phyloP scores from a whole-genome alignment of 257 asterid genomes.

The Solanum arcanum region DNA sequence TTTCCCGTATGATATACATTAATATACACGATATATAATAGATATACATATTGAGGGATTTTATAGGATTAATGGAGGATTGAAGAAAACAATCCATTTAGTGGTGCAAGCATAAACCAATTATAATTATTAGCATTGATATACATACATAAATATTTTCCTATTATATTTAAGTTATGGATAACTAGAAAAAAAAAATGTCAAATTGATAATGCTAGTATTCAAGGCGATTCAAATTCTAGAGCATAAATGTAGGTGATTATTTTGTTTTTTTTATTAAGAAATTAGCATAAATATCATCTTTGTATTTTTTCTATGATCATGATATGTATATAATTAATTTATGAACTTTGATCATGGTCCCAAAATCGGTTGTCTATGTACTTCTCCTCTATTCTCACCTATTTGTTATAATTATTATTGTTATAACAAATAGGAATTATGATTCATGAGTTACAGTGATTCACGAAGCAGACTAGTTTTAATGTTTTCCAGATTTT shows the following conservation, averaged over 20 bases:
- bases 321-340: not conserved
- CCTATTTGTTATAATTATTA: too few species aligned
- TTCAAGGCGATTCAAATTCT: not conserved
- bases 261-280: not conserved
- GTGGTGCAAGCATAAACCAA: not conserved
- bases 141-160: not conserved
- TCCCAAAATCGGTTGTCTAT: too few species aligned
- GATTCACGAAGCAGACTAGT: too few species aligned
- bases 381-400: too few species aligned
- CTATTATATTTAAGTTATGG: not conserved
- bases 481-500: too few species aligned
- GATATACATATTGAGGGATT: not conserved
- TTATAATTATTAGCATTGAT: not conserved
- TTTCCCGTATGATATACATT: not conserved
- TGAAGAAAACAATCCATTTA: not conserved
- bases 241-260: not conserved
- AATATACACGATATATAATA: too few species aligned
- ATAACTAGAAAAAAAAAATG: not conserved
- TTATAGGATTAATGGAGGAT: not conserved
- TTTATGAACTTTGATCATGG: too few species aligned
- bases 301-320: not conserved
- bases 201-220: not conserved
- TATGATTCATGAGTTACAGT: too few species aligned
- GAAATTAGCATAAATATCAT: not conserved
- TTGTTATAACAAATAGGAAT: too few species aligned